Conservation (phyloP, 441 rosid genomes). For the Populus hybrid region DNA sequence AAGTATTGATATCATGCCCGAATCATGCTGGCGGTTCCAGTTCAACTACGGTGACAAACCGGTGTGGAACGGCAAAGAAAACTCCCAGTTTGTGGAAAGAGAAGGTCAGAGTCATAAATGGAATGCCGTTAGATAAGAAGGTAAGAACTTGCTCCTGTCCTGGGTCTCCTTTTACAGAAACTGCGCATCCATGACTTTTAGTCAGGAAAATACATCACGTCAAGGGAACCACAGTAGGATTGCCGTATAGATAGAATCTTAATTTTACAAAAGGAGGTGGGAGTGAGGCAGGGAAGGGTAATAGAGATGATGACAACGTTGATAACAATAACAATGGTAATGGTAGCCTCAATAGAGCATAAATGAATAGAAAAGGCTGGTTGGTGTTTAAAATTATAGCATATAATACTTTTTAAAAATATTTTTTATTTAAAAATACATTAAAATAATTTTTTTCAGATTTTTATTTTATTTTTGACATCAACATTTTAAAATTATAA, state of each 20-base stretch:
- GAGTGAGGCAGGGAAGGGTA: background rate
- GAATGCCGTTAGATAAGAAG: background rate
- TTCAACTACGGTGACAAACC: background rate
- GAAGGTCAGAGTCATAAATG: background rate
- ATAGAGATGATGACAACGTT: background rate
- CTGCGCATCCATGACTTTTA: background rate
- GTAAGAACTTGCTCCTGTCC: background rate
- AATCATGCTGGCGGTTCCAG: slow-evolving; percentile 10
- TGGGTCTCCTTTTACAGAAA: background rate
- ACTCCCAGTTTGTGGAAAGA: background rate
- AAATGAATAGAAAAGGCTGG: background rate
- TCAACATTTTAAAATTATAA: too few relatives aligned
- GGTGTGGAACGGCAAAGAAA: too few relatives aligned
- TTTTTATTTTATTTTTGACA: too few relatives aligned
- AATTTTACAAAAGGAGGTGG: background rate
- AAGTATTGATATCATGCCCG: slow-evolving; percentile 22
- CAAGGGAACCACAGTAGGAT: background rate
- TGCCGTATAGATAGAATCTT: background rate
- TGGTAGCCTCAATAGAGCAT: background rate
- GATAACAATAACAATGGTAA: background rate
- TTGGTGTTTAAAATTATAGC: background rate
- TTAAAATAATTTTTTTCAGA: too few relatives aligned
- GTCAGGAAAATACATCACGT: background rate
- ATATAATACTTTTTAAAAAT: too few relatives aligned
- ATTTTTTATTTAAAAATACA: too few relatives aligned